phyloP scores from a whole-genome alignment of 768 basidiomycete genomes.

The Dentipellis fragilis region DNA sequence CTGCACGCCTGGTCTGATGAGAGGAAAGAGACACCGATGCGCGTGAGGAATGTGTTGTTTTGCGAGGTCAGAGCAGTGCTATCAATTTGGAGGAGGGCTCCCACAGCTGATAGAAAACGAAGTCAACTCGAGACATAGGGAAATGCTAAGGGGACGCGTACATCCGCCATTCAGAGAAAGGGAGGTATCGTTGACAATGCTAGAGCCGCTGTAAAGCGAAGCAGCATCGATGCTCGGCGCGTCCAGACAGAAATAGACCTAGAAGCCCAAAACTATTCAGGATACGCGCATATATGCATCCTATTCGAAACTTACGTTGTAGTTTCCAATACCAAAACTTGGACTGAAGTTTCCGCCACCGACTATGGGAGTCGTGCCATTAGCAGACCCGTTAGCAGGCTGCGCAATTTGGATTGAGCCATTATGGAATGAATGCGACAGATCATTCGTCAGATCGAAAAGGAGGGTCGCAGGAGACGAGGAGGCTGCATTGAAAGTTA shows the following conservation, averaged over 20 bases:
- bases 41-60: conserved; percentile 38
- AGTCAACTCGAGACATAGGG: too few species aligned
- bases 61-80: neutral
- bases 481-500: neutral
- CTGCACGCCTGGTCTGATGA: conserved; percentile 49
- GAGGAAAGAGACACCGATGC: conserved; percentile 59
- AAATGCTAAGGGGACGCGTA: conserved; percentile 28
- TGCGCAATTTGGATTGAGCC: neutral
- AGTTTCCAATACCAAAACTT: neutral
- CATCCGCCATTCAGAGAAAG: neutral
- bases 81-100: neutral
- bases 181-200: neutral
- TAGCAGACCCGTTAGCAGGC: neutral
- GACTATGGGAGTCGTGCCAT: neutral
- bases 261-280: too few species aligned
- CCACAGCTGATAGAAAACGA: too few species aligned
- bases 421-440: neutral
- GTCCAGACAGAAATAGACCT: neutral
- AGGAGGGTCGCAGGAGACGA: neutral
- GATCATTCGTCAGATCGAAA: neutral
- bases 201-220: neutral
- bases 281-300: too few species aligned
- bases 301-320: neutral
- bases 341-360: neutral
- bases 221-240: neutral